Base-by-base conservation (phyloP, 148 eudicot species). In the Amaranthus hypochondriacus region DNA sequence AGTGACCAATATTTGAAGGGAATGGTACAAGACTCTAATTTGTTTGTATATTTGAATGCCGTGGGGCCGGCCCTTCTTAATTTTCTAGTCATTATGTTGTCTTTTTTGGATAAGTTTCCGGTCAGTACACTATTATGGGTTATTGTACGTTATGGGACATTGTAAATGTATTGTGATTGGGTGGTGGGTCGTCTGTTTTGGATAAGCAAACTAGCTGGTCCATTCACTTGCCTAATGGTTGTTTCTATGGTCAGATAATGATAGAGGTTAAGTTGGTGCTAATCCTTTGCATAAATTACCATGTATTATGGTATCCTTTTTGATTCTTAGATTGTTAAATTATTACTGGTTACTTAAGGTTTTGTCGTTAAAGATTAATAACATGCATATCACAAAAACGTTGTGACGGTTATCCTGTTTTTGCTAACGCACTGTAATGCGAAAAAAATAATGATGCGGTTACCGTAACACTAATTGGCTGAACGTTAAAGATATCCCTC, bases 121-220 rank as follows among this genome's bases (percentile, higher is more conserved):
- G 5, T 64, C 13, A 62, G 47, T 61, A 21, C 9, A 0, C 39
- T 28, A 49, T 42, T 58, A 43, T 46, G 39, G 7, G 54, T 7
- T 72, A 15, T 1, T 21, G 13, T 10, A 61, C 62, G 52, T 67
- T 43, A 11, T 57, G 39, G 69, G 63, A 12, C 48, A 12, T 59
- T 4, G 54, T 13, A 54, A 48, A 48, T 62, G 72, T 56, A 10
- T 43, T 66, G 69, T 43, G 48, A 47, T 48, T 62, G 62, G 39
- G 8, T 54, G 4, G 55, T 48, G 62, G 50, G 66, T 21, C 44
- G 11, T 68, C 50, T 68, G 73, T 53, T 78, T 58, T 72, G 15
- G 71, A 56, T 76, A 55, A 58, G 48, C 75, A 55, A 14, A 12
- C 39, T 54, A 70, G 56, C 18, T 69, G 79, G 69, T 71, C 28